Evolutionary conservation across 2,329 filamentous ascomycete species (phyloP), one percentile per base, ranked within the genome.

Genomic region (Fusarium albidum): DNA sequence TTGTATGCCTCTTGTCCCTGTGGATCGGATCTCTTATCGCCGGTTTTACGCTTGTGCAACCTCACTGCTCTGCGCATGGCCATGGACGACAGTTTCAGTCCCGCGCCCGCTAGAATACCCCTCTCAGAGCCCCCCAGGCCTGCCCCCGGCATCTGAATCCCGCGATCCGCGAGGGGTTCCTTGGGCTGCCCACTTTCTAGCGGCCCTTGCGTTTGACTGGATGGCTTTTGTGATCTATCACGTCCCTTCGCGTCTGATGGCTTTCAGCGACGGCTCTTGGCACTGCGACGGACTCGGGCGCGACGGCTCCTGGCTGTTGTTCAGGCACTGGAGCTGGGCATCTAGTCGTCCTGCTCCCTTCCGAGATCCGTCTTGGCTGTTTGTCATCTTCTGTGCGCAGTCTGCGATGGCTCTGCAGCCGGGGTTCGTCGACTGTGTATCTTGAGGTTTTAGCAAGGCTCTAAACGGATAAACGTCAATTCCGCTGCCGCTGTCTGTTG

Each of bases 161-260:
- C 21, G 21, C 21, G 21, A 21, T 33, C 48, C 33, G 48, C 33
- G 21, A 34, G 48, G 48, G 48, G 33, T 28, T 57, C 54, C 54
- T n/a, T n/a, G n/a, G 49, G 38, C 9, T 54, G 31, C 28, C 37
- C 38, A 29, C 33, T 17, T 54, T 40, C 48, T n/a, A n/a, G n/a
- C n/a, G n/a, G n/a, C n/a, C n/a, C n/a, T n/a, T 21, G 39, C 54
- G 49, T 59, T 50, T 55, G 35, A 38, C 27, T 9, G 37, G 26
- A 32, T 27, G 33, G 14, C 14, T 41, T 26, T 45, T 43, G 27
- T 52, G 54, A 62, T 59, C 49, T 42, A 55, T 61, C 58, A 52
- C 21, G 42, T 47, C 40, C 40, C 28, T 54, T 54, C 21, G 33
- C 21, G 25, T 15, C 47, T 29, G 27, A 62, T 61, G 37, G 58